Evolutionary conservation across 1,284 basidiomycete genomes (phyloP).

Genomic region (Phellinidium pouzarii): DNA sequence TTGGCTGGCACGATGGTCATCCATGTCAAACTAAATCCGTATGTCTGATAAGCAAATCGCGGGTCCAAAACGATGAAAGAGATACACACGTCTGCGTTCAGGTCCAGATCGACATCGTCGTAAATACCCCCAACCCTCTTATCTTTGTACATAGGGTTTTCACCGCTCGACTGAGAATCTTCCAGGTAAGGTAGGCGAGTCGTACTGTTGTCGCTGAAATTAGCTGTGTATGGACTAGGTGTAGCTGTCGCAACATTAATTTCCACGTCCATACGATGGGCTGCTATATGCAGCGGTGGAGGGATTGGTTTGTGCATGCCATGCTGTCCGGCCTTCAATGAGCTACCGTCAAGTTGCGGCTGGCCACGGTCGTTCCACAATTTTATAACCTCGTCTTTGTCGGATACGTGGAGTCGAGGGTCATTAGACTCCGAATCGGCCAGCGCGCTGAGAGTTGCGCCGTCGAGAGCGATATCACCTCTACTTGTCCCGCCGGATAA

Average conservation of each 20-base stretch:
- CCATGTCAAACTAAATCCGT: slow-evolving; percentile 19
- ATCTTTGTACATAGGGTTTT: slow-evolving; percentile 27
- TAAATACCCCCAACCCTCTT: slow-evolving; percentile 64
- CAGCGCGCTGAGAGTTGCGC: slow-evolving; percentile 36
- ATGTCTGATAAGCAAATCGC: slow-evolving; percentile 19
- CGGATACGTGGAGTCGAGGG: slow-evolving; percentile 19
- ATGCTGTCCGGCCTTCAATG: not conserved
- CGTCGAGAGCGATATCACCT: slow-evolving; percentile 44
- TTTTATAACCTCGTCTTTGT: slow-evolving; percentile 38
- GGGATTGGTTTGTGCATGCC: slow-evolving; percentile 7
- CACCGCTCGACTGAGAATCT: not conserved
- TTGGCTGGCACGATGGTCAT: slow-evolving; percentile 49
- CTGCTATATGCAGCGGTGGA: slow-evolving; percentile 11
- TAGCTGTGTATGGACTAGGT: slow-evolving; percentile 11
- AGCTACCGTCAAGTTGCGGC: slow-evolving; percentile 7
- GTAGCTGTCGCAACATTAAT: slow-evolving; percentile 11
- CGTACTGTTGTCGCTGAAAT: not conserved
- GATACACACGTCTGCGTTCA: slow-evolving; percentile 33
- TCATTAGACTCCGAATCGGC: slow-evolving; percentile 29
- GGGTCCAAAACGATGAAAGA: slow-evolving; percentile 2
- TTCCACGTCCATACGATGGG: slow-evolving; percentile 1
- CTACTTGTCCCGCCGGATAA: slow-evolving; percentile 25
- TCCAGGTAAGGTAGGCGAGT: slow-evolving; percentile 11
- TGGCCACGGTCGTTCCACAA: slow-evolving; percentile 14
- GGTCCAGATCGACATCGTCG: slow-evolving; percentile 63